Evolutionary conservation across 495 filamentous ascomycete species (phyloP), one percentile per base, ranked within the genome.

Genomic region (Viridothelium virens): DNA sequence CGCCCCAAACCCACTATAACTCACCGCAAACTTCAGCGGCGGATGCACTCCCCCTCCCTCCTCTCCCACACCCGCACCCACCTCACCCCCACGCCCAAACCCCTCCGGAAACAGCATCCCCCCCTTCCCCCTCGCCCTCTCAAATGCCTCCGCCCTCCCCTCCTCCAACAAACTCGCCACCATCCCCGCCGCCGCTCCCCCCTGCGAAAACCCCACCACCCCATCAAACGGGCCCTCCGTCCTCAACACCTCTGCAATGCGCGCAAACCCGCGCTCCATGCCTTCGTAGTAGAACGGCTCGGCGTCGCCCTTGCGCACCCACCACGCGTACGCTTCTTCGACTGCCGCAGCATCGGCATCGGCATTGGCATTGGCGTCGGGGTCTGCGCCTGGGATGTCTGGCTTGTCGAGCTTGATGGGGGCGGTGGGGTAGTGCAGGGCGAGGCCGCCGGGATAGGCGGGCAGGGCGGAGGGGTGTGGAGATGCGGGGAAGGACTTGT

Each of bases 311-410:
- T 87, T 86, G n/a, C 86, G 83, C 47, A 86, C 81, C 84, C 86
- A 96, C 94, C 93, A 97, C n/a, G 82, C 89, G 80, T 85, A 96
- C 31, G 82, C 79, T 67, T 94, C 91, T 34, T 79, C 72, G 18
- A 81, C 75, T 3, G 76, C 74, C 0, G 80, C 77, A 5, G 75
- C 79, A 1, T 74, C 72, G 25, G 62, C 39, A 7, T 3, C 62
- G 41, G 16, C 47, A 9, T 4, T 7, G 16, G 9, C 37, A 16
- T 68, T 70, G 33, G 66, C 74, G n/a, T 72, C 68, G 3, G 65
- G 70, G 38, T 69, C 74, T 76, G 83, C 90, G 67, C 86, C 87
- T 0, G 91, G 91, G 65, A 95, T 87, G 71, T 96, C 91, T 63
- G 82, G 72, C 47, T 82, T 79, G 16, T 76, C 76, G 3, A 96